Evolutionary conservation across 2,329 filamentous ascomycete genomes (phyloP).

Genomic region (Penicillium psychrosexuale): DNA sequence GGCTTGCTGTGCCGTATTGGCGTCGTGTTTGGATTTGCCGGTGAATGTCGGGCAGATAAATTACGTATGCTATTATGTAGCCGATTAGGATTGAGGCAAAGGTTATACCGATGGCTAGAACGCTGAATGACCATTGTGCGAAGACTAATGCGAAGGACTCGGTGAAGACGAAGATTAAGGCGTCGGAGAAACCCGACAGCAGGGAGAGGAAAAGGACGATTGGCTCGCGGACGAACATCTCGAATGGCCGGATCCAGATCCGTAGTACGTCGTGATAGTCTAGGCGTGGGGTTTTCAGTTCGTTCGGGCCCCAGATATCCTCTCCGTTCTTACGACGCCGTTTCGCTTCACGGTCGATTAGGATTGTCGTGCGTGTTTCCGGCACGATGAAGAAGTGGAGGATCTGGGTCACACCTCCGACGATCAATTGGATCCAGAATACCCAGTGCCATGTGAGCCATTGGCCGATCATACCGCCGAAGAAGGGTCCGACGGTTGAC

Average conservation of each 20-base stretch:
- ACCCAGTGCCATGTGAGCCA: constrained; percentile 59
- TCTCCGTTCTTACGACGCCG: constrained; percentile 51
- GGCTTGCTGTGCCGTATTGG: constrained; percentile 45
- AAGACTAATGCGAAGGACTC: constrained; percentile 69
- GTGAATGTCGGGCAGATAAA: constrained; percentile 56
- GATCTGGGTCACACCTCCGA: constrained; percentile 52
- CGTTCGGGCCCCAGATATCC: constrained; percentile 66
- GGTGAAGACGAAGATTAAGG: constrained; percentile 74
- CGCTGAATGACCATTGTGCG: constrained; percentile 61
- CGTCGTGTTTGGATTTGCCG: constrained; percentile 39
- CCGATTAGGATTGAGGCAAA: constrained; percentile 66
- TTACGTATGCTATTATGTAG: constrained; percentile 60
- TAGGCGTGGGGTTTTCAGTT: constrained; percentile 49
- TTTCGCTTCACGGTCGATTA: constrained; percentile 59
- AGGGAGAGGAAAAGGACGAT: constrained; percentile 69
- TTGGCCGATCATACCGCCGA: constrained; percentile 55
- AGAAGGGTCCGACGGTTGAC: constrained; percentile 58
- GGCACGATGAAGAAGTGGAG: constrained; percentile 58
- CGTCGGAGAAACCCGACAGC: constrained; percentile 69
- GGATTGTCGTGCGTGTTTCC: constrained; percentile 56
- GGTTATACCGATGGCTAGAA: constrained; percentile 55
- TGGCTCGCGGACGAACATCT: constrained; percentile 71
- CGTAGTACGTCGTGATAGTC: constrained; percentile 35
- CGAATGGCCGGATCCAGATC: constrained; percentile 64
- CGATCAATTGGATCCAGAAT: constrained; percentile 61